Conservation (phyloP, 2,329 filamentous ascomycete genomes). For the Calonectria leucothoes region DNA sequence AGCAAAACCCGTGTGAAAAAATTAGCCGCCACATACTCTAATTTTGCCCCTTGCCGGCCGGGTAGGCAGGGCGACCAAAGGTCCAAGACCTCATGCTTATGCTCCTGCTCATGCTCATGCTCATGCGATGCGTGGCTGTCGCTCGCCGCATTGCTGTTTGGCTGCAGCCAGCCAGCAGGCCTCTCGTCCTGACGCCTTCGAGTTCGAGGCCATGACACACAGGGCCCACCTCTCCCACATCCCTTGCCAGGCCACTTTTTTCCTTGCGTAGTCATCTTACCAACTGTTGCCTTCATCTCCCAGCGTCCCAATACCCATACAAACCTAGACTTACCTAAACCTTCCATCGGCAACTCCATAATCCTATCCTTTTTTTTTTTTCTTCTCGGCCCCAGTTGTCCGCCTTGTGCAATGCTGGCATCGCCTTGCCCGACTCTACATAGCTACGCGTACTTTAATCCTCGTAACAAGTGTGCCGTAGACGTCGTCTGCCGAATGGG, state of each 20-base stretch:
- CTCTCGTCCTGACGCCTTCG: background rate
- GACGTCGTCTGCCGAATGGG: conserved; percentile 1
- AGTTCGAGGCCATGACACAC: background rate
- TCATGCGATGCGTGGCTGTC: background rate
- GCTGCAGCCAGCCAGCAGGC: background rate
- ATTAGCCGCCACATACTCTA: background rate
- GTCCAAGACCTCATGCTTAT: conserved; percentile 8
- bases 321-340: background rate
- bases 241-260: background rate
- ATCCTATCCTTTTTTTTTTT: background rate
- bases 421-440: conserved; percentile 11
- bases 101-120: too few species aligned
- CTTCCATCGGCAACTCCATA: background rate
- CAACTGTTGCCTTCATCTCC: background rate
- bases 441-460: conserved; percentile 18
- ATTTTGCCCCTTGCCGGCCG: background rate
- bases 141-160: background rate
- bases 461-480: background rate
- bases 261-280: background rate
- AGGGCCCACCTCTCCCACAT: background rate
- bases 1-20: background rate
- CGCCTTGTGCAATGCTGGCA: conserved; percentile 3
- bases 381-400: background rate
- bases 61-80: conserved; percentile 13
- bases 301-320: background rate